A percentile compares a stretch with the other conserved stretches of the same genome.
phyloP scores from a whole-genome alignment of 192 early-diverging fungal species.

The Helicostylum pulchrum region DNA sequence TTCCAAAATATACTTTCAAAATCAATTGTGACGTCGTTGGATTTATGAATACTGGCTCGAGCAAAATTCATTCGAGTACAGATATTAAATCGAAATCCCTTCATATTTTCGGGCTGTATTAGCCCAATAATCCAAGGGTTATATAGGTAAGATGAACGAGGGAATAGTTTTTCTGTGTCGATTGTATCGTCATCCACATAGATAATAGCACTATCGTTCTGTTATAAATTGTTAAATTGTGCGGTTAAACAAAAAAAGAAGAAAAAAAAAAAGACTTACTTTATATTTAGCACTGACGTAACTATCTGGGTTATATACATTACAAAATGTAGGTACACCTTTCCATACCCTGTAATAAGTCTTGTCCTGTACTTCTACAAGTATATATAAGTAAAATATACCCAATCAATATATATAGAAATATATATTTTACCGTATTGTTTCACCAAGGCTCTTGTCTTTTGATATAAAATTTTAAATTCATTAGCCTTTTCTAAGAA shows the following conservation, averaged over 20 bases:
- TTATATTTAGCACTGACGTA: constrained; percentile 21
- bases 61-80: constrained; percentile 11
- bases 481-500: neutral
- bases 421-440: constrained; percentile 16
- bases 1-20: constrained; percentile 43
- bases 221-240: neutral
- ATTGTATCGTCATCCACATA: constrained; percentile 26
- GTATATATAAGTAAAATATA: neutral
- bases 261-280: neutral
- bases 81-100: constrained; percentile 29
- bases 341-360: constrained; percentile 4
- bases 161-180: neutral
- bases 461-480: constrained; percentile 4
- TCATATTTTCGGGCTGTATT: constrained; percentile 26
- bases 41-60: neutral
- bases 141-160: neutral
- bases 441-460: constrained; percentile 10
- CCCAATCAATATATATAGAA: neutral
- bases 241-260: neutral
- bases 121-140: constrained; percentile 24
- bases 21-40: constrained; percentile 14
- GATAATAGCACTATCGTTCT: constrained; percentile 32
- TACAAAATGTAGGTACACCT: neutral
- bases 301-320: constrained; percentile 5
- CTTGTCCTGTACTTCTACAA: neutral